Percentiles rank a stretch among this genome's conserved stretches.
Conservation (phyloP, 176 grass and related monocot genomes). For the Eragrostis curvula region DNA sequence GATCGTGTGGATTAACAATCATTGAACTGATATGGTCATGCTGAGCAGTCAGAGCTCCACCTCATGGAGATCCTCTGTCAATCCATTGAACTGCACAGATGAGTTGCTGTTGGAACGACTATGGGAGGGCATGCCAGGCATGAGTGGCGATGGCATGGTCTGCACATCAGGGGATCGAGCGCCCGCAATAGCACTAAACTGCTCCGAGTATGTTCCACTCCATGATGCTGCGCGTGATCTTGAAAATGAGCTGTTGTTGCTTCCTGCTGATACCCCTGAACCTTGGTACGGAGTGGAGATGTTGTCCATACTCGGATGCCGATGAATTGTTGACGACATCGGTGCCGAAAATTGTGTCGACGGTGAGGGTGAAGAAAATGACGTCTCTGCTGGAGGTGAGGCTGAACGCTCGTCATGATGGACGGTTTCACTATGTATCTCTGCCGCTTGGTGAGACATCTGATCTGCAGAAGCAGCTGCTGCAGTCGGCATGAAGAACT, state of each 20-base stretch:
- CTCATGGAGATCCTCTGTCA: slow-evolving; percentile 73
- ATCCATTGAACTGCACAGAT: slow-evolving; percentile 53
- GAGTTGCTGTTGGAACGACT: slow-evolving; percentile 55
- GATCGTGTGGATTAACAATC: background rate
- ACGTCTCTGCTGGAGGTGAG: slow-evolving; percentile 49
- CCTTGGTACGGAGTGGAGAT: slow-evolving; percentile 50
- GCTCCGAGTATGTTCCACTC: slow-evolving; percentile 74
- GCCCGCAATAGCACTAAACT: slow-evolving; percentile 37
- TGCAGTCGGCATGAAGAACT: slow-evolving; percentile 73
- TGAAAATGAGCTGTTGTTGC: slow-evolving; percentile 43
- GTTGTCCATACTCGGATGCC: slow-evolving; percentile 73
- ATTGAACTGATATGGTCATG: background rate
- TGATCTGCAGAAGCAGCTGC: slow-evolving; percentile 44
- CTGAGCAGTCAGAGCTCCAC: slow-evolving; percentile 56
- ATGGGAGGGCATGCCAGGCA: slow-evolving; percentile 40
- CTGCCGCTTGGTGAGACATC: slow-evolving; percentile 41
- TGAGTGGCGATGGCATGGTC: slow-evolving; percentile 37
- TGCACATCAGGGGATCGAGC: slow-evolving; percentile 38
- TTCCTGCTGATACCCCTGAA: slow-evolving; percentile 35
- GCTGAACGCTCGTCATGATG: slow-evolving; percentile 49
- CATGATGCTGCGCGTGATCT: slow-evolving; percentile 80
- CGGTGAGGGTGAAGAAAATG: slow-evolving; percentile 59
- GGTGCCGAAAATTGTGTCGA: slow-evolving; percentile 52
- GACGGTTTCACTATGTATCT: slow-evolving; percentile 50
- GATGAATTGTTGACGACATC: slow-evolving; percentile 64